Conservation (phyloP, 257 asterid species). For the Cordia subcordata region DNA sequence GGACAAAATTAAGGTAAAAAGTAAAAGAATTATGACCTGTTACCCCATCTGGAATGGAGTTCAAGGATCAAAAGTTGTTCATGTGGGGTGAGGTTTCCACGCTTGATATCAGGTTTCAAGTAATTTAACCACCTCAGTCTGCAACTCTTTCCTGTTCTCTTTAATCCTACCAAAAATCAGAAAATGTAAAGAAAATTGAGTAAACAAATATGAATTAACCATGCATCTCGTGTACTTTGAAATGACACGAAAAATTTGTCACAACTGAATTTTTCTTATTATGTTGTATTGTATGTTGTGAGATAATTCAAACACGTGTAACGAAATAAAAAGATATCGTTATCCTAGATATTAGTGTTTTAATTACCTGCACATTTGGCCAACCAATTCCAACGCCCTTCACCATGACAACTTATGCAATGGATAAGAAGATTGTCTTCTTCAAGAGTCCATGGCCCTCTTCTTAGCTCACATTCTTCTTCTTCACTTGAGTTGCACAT, state of each 20-base stretch:
- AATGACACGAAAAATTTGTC: neutral
- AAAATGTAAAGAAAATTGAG: neutral
- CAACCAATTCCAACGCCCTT: constrained; percentile 77
- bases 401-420: constrained; percentile 51
- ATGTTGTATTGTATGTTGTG: too few relatives aligned
- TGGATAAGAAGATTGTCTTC: constrained; percentile 79
- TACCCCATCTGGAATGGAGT: constrained; percentile 86
- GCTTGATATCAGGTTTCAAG: constrained; percentile 75
- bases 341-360: too few relatives aligned
- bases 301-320: neutral
- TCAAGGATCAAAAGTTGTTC: constrained; percentile 80
- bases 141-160: constrained; percentile 88
- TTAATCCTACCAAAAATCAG: constrained; percentile 45
- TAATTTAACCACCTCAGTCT: constrained; percentile 86
- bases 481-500: constrained; percentile 20
- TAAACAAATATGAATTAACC: too few relatives aligned
- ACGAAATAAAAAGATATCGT: too few relatives aligned
- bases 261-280: too few relatives aligned
- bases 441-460: constrained; percentile 90
- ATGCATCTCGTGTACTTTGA: too few relatives aligned
- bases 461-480: constrained; percentile 47
- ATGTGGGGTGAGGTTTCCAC: constrained; percentile 70
- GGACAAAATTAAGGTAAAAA: neutral
- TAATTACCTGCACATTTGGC: constrained; percentile 77
- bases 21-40: constrained; percentile 36